Evolutionary conservation across 176 grass and related monocot species (phyloP).

Genomic region (Aegilops tauschii): DNA sequence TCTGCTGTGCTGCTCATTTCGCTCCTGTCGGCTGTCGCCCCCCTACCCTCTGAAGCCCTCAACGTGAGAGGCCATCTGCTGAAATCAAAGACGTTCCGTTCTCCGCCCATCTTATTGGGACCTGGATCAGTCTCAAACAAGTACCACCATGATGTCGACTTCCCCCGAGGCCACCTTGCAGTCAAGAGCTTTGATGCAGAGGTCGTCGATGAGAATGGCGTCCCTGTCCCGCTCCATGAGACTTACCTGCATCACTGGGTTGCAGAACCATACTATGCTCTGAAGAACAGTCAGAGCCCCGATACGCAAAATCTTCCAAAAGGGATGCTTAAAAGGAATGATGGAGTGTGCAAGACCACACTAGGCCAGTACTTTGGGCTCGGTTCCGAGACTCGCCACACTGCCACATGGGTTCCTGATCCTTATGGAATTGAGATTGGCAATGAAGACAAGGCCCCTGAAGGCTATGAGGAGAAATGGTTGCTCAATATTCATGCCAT

Average conservation of each 20-base stretch:
- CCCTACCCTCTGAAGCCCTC: constrained; percentile 16
- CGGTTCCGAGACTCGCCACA: constrained; percentile 85
- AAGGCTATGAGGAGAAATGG: constrained; percentile 78
- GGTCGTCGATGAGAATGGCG: constrained; percentile 62
- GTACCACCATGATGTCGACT: constrained; percentile 38
- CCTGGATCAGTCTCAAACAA: constrained; percentile 80
- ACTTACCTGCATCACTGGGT: constrained; percentile 94
- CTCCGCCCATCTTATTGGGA: constrained; percentile 47
- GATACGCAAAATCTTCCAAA: not conserved
- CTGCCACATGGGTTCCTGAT: constrained; percentile 78
- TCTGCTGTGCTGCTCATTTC: not conserved
- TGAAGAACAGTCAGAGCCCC: not conserved
- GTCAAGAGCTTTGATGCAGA: constrained; percentile 84
- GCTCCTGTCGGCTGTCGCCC: not conserved
- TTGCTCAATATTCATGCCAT: constrained; percentile 70
- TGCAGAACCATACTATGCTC: constrained; percentile 42
- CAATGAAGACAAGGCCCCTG: constrained; percentile 32
- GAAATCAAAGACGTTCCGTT: constrained; percentile 60
- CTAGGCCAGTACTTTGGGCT: constrained; percentile 75
- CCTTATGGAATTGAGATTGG: constrained; percentile 83
- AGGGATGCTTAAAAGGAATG: constrained; percentile 27
- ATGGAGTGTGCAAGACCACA: constrained; percentile 52
- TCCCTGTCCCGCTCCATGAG: constrained; percentile 69
- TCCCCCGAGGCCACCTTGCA: constrained; percentile 72
- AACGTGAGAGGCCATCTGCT: constrained; percentile 28